phyloP scores from a whole-genome alignment of 164 flowering plant species.

The Dillenia suffruticosa region DNA sequence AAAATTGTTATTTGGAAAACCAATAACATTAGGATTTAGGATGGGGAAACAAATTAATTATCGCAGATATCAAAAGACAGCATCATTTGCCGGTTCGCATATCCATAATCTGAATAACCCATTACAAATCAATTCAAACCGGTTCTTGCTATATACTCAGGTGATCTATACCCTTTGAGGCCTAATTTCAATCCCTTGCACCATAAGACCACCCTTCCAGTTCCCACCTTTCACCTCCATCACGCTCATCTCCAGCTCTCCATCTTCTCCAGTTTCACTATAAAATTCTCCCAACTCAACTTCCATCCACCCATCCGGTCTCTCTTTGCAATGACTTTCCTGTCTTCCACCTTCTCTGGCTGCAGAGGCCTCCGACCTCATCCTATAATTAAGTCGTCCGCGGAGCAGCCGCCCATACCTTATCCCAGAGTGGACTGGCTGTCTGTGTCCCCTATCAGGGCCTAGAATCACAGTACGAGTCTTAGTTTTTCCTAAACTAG shows the following conservation, averaged over 20 bases:
- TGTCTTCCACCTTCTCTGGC: no score
- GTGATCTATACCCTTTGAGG: slow-evolving; percentile 2
- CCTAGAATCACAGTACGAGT: slow-evolving; percentile 5
- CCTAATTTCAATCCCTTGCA: slow-evolving; percentile 36
- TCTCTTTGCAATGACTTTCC: background rate
- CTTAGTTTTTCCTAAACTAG: slow-evolving; percentile 8
- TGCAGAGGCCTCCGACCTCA: background rate
- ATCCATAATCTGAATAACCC: no score
- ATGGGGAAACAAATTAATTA: no score
- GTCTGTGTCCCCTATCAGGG: background rate
- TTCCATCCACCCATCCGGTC: slow-evolving; percentile 37
- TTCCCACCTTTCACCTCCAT: slow-evolving; percentile 15
- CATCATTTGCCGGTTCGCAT: no score
- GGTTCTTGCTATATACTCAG: no score
- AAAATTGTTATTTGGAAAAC: no score
- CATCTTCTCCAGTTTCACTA: slow-evolving; percentile 10
- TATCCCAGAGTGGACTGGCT: background rate
- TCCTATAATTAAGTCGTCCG: background rate
- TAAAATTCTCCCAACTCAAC: slow-evolving; percentile 35
- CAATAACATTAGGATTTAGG: no score
- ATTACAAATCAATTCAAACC: no score
- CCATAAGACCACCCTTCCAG: slow-evolving; percentile 26
- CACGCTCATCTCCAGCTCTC: slow-evolving; percentile 27
- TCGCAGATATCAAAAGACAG: no score
- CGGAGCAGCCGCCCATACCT: background rate